Conservation (phyloP, 257 asterid species). For the Nicotiana paniculata region DNA sequence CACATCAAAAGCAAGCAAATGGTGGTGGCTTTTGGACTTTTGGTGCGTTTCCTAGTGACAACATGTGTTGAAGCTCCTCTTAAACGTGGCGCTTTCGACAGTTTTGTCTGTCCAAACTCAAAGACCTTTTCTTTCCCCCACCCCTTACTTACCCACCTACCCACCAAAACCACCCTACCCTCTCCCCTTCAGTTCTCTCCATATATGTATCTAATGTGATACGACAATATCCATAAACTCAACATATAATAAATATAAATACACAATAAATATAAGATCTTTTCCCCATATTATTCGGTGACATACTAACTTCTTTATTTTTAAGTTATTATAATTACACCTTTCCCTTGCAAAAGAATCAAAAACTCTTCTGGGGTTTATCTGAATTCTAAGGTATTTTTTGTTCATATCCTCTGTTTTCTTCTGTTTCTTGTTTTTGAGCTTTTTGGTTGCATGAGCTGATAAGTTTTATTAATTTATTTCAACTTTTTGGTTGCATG, state of each 20-base stretch:
- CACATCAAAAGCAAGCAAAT: background rate
- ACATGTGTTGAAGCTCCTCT: background rate
- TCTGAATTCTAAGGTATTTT: background rate
- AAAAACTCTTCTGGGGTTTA: background rate
- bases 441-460: background rate
- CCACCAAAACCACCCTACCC: background rate
- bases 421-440: background rate
- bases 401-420: background rate
- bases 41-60: background rate
- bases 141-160: background rate
- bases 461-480: background rate
- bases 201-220: background rate
- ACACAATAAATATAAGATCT: background rate
- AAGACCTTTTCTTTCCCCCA: background rate
- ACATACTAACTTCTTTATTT: background rate
- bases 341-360: background rate
- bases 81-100: slow-evolving; percentile 14
- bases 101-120: slow-evolving; percentile 4
- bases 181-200: background rate
- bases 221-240: background rate
- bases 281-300: background rate
- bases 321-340: background rate
- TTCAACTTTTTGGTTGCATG: background rate
- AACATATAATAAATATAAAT: no score
- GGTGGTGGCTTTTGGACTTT: background rate